Evolutionary conservation across 805 yeast species (phyloP), one percentile per base, ranked within the genome.

Genomic region (Candida michaelii): DNA sequence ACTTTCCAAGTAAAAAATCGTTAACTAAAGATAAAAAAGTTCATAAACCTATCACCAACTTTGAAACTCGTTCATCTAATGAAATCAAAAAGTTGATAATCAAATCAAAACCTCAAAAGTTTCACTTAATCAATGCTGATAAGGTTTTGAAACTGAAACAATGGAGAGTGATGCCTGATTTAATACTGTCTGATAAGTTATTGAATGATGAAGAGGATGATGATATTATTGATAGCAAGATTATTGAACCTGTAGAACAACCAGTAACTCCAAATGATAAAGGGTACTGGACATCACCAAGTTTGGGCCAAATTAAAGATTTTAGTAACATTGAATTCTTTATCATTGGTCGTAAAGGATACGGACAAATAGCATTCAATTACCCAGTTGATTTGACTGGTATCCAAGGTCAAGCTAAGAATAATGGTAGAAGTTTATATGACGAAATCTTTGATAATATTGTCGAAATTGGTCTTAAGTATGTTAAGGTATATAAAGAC

Each of bases 271-370:
- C 29, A 7, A 27, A 17, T 12, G 54, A 59, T 29, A 53, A 60
- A 4, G 85, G 76, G 2, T 85, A 85, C 53, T 86, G 91, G 89
- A 79, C 87, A 47, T 71, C 83, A 0, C 95, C 93, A 1, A 62
- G 84, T 0, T 63, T 83, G 12, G 65, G 63, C 2, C 78, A 76
- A 23, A 63, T 86, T 2, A 69, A 74, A 27, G 77, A 80, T 35
- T 69, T 85, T 15, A 50, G 77, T 1, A 68, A 69, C 18, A 77
- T 86, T 13, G 75, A 82, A 15, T 76, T 80, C 51, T 85, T 85
- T 52, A 75, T 82, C 5, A 73, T 82, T 44, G 93, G 93, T 2
- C 76, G 90, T 51, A 68, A 67, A 40, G 83, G 84, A 0, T 74
- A 62, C 55, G 93, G 93, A 19, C 83, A 81, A 49, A 77, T 86